Percentiles rank a stretch among this genome's conserved stretches.
These are phyloP conservation scores for Diaporthe citrichinensis DNA, from an alignment of 2,329 filamentous ascomycete genomes.

Conservation along the genomic window DNA sequence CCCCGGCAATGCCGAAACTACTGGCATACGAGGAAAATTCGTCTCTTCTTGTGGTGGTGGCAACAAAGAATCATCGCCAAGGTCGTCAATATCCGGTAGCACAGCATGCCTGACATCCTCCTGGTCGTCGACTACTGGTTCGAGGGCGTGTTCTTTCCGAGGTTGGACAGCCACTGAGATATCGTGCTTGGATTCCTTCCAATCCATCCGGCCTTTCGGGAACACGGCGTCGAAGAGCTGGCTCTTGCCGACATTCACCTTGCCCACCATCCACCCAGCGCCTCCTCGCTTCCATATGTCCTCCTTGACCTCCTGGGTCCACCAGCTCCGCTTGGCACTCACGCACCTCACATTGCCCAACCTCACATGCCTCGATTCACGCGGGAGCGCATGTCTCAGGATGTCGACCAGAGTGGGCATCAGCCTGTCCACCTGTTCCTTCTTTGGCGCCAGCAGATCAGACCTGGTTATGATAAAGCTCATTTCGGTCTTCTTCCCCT, in stretches of 20 bases:
- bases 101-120: slow-evolving; percentile 34
- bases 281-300: slow-evolving; percentile 88
- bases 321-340: slow-evolving; percentile 89
- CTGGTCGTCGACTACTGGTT: slow-evolving; percentile 39
- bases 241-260: slow-evolving; percentile 97
- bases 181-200: slow-evolving; percentile 53
- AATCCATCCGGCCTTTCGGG: slow-evolving; percentile 77
- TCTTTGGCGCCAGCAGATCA: slow-evolving; percentile 86
- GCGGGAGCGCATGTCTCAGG: slow-evolving; percentile 81
- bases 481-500: slow-evolving; percentile 80
- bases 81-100: slow-evolving; percentile 41
- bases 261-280: slow-evolving; percentile 96
- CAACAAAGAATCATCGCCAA: slow-evolving; percentile 71
- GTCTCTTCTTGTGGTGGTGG: slow-evolving; percentile 82
- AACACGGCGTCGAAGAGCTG: slow-evolving; percentile 90
- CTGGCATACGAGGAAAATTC: slow-evolving; percentile 85
- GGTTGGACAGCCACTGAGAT: slow-evolving; percentile 50
- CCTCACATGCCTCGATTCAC: slow-evolving; percentile 77
- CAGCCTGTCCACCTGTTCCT: slow-evolving; percentile 85
- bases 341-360: slow-evolving; percentile 90
- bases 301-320: slow-evolving; percentile 88
- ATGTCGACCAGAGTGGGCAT: slow-evolving; percentile 89
- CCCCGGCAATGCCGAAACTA: slow-evolving; percentile 88
- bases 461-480: slow-evolving; percentile 93
- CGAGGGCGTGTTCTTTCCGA: slow-evolving; percentile 47